A percentile compares a stretch with the other conserved stretches of the same genome.
phyloP scores from a whole-genome alignment of 2,329 filamentous ascomycete genomes.

The Penicillium sp. region DNA sequence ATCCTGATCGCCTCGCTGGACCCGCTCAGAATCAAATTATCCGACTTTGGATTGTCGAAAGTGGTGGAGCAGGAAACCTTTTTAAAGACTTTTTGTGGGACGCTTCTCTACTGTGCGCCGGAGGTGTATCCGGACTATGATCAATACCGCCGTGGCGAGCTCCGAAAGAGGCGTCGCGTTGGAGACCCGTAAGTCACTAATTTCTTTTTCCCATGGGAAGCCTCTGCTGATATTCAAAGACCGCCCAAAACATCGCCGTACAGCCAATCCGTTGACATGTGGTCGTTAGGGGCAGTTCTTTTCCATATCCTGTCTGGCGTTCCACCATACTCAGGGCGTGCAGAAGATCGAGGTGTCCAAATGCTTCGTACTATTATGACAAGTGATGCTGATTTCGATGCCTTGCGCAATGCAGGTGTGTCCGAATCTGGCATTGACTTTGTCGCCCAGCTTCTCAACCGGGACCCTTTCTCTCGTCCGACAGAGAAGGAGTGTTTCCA shows the following conservation, averaged over 20 bases:
- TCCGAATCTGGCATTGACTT: slow-evolving; percentile 72
- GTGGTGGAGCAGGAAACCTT: slow-evolving; percentile 91
- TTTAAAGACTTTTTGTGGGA: slow-evolving; percentile 93
- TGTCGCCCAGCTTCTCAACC: slow-evolving; percentile 73
- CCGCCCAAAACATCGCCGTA: slow-evolving; percentile 63
- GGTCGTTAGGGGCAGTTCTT: slow-evolving; percentile 90
- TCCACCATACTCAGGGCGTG: slow-evolving; percentile 78
- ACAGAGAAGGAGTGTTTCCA: slow-evolving; percentile 68
- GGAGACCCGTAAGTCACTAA: slow-evolving; percentile 45
- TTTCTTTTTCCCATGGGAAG: background rate
- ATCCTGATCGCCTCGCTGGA: slow-evolving; percentile 75
- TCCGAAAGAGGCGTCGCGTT: slow-evolving; percentile 63
- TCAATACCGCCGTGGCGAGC: slow-evolving; percentile 60
- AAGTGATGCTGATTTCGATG: slow-evolving; percentile 63
- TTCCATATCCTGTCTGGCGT: slow-evolving; percentile 79
- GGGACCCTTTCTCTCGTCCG: slow-evolving; percentile 74
- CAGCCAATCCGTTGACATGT: slow-evolving; percentile 89
- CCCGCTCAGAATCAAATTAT: slow-evolving; percentile 83
- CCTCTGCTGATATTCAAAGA: slow-evolving; percentile 37
- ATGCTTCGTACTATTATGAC: slow-evolving; percentile 84
- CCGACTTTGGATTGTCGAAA: slow-evolving; percentile 95
- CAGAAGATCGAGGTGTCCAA: slow-evolving; percentile 72
- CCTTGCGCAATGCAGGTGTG: slow-evolving; percentile 60
- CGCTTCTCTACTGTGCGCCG: slow-evolving; percentile 90
- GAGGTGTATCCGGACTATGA: slow-evolving; percentile 88